phyloP scores from a whole-genome alignment of 306 rosid species.

The Rubus idaeus region DNA sequence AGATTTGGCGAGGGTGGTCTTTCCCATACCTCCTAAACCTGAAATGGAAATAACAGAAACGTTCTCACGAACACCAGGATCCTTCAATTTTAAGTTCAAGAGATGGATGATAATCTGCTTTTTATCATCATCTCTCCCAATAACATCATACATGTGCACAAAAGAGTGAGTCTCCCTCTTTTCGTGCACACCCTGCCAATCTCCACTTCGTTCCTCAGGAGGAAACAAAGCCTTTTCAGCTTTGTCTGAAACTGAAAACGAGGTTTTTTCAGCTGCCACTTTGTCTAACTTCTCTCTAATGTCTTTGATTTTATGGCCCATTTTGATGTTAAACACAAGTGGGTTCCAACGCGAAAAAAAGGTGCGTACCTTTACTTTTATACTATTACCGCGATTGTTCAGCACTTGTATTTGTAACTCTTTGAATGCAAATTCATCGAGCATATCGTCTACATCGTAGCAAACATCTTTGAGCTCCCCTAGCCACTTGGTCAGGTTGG shows the following conservation, averaged over 20 bases:
- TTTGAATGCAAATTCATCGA: constrained; percentile 23
- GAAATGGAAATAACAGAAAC: constrained; percentile 7
- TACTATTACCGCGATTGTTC: neutral
- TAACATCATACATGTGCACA: constrained; percentile 11
- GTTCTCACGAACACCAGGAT: neutral
- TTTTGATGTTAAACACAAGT: neutral
- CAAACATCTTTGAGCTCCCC: constrained; percentile 19
- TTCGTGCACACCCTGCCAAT: neutral
- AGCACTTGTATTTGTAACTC: constrained; percentile 4
- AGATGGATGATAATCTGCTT: constrained; percentile 4
- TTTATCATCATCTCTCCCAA: constrained; percentile 27
- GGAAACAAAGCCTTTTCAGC: neutral
- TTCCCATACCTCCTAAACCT: constrained; percentile 24
- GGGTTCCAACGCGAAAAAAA: constrained; percentile 24
- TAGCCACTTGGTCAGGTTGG: neutral
- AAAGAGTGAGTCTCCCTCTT: constrained; percentile 18
- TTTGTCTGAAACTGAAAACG: neutral
- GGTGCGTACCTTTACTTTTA: constrained; percentile 12
- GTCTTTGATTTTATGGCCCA: constrained; percentile 13
- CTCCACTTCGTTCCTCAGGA: neutral
- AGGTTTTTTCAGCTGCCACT: neutral
- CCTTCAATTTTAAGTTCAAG: constrained; percentile 14
- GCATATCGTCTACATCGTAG: constrained; percentile 9
- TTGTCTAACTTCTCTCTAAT: constrained; percentile 4
- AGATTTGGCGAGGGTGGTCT: constrained; percentile 23